Base-by-base conservation (phyloP, 2,329 filamentous ascomycete genomes). In the Chrysosporium keratinophilum region DNA sequence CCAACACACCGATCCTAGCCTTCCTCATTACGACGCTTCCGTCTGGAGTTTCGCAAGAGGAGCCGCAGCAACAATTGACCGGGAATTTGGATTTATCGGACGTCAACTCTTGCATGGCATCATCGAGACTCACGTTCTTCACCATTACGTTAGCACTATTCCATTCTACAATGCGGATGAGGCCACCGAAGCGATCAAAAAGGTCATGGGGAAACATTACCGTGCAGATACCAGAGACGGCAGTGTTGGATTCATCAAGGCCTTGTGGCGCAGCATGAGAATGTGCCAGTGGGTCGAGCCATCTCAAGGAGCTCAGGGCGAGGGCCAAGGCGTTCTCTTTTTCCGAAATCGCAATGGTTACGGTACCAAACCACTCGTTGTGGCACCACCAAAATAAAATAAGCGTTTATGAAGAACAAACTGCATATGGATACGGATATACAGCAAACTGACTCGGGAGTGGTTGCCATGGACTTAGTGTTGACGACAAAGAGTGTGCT, bases 271-370 rank as follows among this genome's bases (percentile, higher is more conserved):
- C 61, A 87, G 81, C 64, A 82, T 87, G 42, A 83, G 93, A 58
- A 82, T 79, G 82, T 98, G 93, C 80, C 89, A 97, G 72, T 98
- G 89, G 88, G 90, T 98, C 59, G 93, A 98, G 82, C 88, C 90
- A 54, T 89, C 82, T 65, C 85, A 82, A 63, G 88, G 82, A 52
- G 87, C 89, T 49, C 72, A 82, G 67, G 91, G 88, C 34, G 84
- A 90, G 64, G 84, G 83, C 68, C 85, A 88, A 76, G 83, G 85
- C 58, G 84, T 98, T 31, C 73, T 95, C 53, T 96, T 98, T 81
- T 98, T 87, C 85, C 83, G 91, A 67, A 98, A 98, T 79, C 79
- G 79, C 64, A 98, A 97, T 74, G 87, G 88, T 17, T 74, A 95
- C 20, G 93, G 93, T 6, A 5, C 57, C 34, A 49, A 52, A 34